Evolutionary conservation across 2,329 filamentous ascomycete genomes (phyloP), one percentile per base, ranked within the genome.

Genomic region (Trichoderma semiorbis): DNA sequence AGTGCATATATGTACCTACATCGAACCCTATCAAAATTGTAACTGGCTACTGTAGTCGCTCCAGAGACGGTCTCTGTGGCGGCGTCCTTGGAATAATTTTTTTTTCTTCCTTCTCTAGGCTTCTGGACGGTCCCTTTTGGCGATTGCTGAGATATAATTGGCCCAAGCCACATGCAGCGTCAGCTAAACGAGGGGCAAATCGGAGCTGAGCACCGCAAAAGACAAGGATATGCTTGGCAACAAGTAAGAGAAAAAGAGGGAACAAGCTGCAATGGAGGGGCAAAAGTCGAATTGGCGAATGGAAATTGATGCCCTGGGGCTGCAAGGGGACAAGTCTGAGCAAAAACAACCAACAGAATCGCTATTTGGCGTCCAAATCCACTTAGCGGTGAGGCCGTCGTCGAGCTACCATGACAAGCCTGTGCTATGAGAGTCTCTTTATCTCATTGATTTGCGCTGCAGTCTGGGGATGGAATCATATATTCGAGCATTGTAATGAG

Each of bases 331-430:
- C 24, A 50, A 64, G 28, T n/a, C 39, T 34, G 62, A n/a, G 16
- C 14, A 14, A 36, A 32, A 26, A 3, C 5, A 50, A 6, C 36
- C 39, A 55, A 26, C 64, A 32, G 28, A 47, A 47, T 21, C 36
- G 1, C 30, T n/a, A n/a, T 8, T n/a, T 24, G 16, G n/a, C 55
- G 14, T 32, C 16, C 5, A 69, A 47, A 34, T 30, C 36, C 65
- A 69, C 67, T 62, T 53, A n/a, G 67, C 67, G 57, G 57, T 69
- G 67, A 69, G 14, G 57, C 39, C 57, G 57, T 62, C 21, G 57
- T 62, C 10, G 57, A 36, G 28, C 28, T 39, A 28, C n/a, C n/a
- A 26, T 28, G 36, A 26, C 30, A 66, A 36, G 21, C 8, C 61
- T 50, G 39, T 11, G 34, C 6, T 16, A 4, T 16, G 39, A 43